These are phyloP conservation scores for Ceratobasidium sp. DNA, from an alignment of 1,284 basidiomycete genomes.

Conservation along the genomic window DNA sequence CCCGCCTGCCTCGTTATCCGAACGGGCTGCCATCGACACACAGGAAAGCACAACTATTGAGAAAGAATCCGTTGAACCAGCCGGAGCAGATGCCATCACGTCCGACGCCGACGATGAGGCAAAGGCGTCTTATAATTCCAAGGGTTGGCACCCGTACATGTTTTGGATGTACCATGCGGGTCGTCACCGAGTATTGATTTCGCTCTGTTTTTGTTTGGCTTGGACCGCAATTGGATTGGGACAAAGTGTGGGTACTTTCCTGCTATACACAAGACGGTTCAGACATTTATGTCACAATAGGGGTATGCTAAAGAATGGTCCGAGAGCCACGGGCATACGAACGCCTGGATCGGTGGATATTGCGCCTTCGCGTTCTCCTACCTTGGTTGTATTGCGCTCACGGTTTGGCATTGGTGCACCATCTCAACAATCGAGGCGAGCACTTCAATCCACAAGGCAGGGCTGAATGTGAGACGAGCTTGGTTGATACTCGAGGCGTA, in stretches of 20 bases:
- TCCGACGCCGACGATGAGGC: conserved; percentile 33
- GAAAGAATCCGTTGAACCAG: conserved; percentile 10
- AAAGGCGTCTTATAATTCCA: conserved; percentile 30
- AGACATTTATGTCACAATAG: conserved; percentile 14
- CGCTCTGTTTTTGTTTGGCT: not conserved
- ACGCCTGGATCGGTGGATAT: conserved; percentile 44
- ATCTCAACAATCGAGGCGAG: not conserved
- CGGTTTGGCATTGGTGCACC: conserved; percentile 41
- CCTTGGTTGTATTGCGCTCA: conserved; percentile 33
- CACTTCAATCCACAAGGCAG: conserved; percentile 2
- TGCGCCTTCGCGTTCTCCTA: conserved; percentile 44
- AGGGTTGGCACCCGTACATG: conserved; percentile 29
- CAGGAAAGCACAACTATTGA: not conserved
- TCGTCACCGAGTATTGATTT: conserved; percentile 6
- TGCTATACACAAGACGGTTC: not conserved
- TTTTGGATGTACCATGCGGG: conserved; percentile 28
- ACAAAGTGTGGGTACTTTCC: not conserved
- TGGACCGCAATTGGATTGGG: conserved; percentile 23
- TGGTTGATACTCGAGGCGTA: conserved; percentile 17
- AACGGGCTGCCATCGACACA: not conserved
- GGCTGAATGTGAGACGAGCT: not conserved
- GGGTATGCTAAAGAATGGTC: conserved; percentile 42
- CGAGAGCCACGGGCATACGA: conserved; percentile 7
- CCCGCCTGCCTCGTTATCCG: not conserved
- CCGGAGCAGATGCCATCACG: conserved; percentile 25